Conservation (phyloP, 345 rosid species). For the Limnanthes douglasii region DNA sequence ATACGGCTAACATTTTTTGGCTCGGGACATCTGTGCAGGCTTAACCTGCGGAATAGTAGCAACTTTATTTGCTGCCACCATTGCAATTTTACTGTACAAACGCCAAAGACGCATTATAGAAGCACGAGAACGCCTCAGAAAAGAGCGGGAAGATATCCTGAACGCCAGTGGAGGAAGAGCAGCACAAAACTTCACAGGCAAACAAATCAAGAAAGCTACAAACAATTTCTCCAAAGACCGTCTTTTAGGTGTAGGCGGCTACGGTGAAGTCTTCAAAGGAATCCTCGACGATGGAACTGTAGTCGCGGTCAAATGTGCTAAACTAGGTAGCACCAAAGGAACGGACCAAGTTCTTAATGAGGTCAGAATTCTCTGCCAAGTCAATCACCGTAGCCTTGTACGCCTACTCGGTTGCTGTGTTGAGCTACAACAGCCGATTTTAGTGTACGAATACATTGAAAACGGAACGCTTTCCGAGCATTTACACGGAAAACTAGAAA, state of each 20-base stretch:
- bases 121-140: slow-evolving; percentile 16
- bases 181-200: slow-evolving; percentile 20
- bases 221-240: slow-evolving; percentile 25
- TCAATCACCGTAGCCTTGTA: slow-evolving; percentile 33
- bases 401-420: slow-evolving; percentile 34
- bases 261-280: slow-evolving; percentile 37
- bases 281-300: slow-evolving; percentile 23
- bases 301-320: slow-evolving; percentile 40
- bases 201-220: slow-evolving; percentile 27
- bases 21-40: no score
- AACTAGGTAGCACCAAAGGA: slow-evolving; percentile 32
- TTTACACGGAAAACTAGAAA: slow-evolving; percentile 6
- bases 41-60: slow-evolving; percentile 17
- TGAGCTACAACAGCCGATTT: slow-evolving; percentile 31
- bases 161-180: slow-evolving; percentile 18
- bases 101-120: slow-evolving; percentile 15
- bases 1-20: neutral
- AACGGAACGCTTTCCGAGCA: slow-evolving; percentile 29
- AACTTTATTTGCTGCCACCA: neutral
- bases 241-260: slow-evolving; percentile 32
- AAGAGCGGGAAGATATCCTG: slow-evolving; percentile 21
- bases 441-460: slow-evolving; percentile 30
- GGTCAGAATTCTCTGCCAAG: slow-evolving; percentile 39
- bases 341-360: slow-evolving; percentile 38
- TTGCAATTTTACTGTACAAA: slow-evolving; percentile 12